Evolutionary conservation across 2,329 filamentous ascomycete species (phyloP).

Genomic region (Phoma herbarum): DNA sequence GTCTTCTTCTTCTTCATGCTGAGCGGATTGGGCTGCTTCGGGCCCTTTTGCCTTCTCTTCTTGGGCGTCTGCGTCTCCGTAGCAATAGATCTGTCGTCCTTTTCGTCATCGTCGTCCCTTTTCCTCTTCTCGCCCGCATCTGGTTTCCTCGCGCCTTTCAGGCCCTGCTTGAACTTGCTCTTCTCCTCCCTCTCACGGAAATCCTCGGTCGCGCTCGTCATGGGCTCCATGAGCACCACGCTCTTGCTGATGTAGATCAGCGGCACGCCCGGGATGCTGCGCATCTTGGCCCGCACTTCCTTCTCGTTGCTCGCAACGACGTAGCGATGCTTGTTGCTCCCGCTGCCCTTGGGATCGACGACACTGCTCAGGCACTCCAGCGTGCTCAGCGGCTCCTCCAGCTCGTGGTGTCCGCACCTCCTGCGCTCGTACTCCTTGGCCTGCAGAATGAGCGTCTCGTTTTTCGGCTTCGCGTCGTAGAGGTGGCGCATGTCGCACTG

Average conservation of each 20-base stretch:
- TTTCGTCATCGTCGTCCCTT: constrained; percentile 60
- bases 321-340: constrained; percentile 80
- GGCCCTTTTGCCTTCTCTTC: constrained; percentile 65
- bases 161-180: constrained; percentile 75
- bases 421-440: constrained; percentile 80
- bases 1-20: constrained; percentile 75
- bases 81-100: constrained; percentile 35
- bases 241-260: constrained; percentile 80
- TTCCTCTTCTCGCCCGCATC: constrained; percentile 47
- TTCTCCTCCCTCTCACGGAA: constrained; percentile 74
- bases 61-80: constrained; percentile 47
- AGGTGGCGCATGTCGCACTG: constrained; percentile 83
- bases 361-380: constrained; percentile 76
- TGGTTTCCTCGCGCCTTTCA: constrained; percentile 60
- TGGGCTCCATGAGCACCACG: constrained; percentile 81
- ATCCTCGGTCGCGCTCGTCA: constrained; percentile 72
- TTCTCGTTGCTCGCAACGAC: constrained; percentile 78
- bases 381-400: constrained; percentile 74
- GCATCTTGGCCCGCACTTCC: constrained; percentile 69
- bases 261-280: constrained; percentile 75
- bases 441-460: constrained; percentile 71
- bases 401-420: constrained; percentile 79
- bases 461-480: constrained; percentile 67
- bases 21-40: constrained; percentile 75
- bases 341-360: constrained; percentile 77